Conservation (phyloP, 2,329 filamentous ascomycete genomes). For the Colletotrichum spaethianum region DNA sequence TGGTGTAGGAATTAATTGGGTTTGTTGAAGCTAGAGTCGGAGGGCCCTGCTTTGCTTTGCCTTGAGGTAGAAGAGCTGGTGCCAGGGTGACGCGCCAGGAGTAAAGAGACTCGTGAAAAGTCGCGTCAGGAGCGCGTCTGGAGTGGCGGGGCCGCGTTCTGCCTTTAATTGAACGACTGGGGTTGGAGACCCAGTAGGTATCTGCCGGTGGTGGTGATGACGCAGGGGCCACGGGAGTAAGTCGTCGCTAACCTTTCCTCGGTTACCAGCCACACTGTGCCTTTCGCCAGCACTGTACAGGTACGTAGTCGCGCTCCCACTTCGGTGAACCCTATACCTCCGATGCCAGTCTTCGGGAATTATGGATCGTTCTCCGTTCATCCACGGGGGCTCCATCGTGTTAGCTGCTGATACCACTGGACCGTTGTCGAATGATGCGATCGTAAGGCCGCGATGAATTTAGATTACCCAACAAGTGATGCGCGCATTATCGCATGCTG, state of each 20-base stretch:
- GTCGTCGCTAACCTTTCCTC: neutral
- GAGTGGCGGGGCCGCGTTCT: neutral
- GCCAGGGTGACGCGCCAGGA: constrained; percentile 4
- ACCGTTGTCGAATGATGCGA: neutral
- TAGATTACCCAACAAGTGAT: neutral
- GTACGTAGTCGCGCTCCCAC: neutral
- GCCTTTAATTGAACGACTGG: constrained; percentile 12
- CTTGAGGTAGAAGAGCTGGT: neutral
- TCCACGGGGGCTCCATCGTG: neutral
- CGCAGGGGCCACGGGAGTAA: neutral
- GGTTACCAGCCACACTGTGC: neutral
- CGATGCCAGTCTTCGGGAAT: neutral
- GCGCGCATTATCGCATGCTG: too few relatives aligned
- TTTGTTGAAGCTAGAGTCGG: neutral
- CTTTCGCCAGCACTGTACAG: neutral
- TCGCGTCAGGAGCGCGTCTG: constrained; percentile 14
- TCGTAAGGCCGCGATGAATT: neutral
- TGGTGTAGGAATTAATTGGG: neutral
- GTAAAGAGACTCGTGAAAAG: constrained; percentile 4
- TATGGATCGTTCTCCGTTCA: neutral
- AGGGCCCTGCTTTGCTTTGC: neutral
- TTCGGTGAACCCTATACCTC: neutral
- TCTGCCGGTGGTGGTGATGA: neutral
- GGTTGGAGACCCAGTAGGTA: neutral
- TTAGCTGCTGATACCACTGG: too few relatives aligned